Conservation (phyloP, 2,329 filamentous ascomycete species). For the Aspergillus sp. region DNA sequence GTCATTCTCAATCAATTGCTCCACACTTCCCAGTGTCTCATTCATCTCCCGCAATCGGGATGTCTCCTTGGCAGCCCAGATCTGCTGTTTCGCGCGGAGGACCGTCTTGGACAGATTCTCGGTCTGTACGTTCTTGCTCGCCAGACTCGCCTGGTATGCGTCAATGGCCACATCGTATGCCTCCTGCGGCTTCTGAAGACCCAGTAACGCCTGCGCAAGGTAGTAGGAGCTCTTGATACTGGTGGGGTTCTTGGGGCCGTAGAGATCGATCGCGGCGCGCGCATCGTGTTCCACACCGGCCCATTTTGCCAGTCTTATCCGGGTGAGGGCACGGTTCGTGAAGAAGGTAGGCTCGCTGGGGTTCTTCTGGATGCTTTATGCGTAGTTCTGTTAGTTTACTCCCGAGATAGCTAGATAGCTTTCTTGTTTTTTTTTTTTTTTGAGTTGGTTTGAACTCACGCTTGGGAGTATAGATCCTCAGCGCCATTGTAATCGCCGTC, state of each 20-base stretch:
- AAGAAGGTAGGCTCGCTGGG: conserved; percentile 73
- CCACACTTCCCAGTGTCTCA: conserved; percentile 35
- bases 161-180: conserved; percentile 65
- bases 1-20: conserved; percentile 36
- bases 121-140: conserved; percentile 61
- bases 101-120: conserved; percentile 69
- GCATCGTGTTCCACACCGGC: conserved; percentile 74
- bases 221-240: conserved; percentile 82
- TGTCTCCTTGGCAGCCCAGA: conserved; percentile 72
- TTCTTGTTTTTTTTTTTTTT: conserved; percentile 2
- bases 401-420: too few relatives aligned
- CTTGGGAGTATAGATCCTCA: conserved; percentile 44
- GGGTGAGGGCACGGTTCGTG: conserved; percentile 82
- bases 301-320: conserved; percentile 70
- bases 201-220: conserved; percentile 77
- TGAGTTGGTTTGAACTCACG: conserved; percentile 26
- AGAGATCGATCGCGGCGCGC: conserved; percentile 65
- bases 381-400: too few relatives aligned
- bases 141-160: conserved; percentile 68
- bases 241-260: conserved; percentile 42
- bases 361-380: conserved; percentile 67
- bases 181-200: conserved; percentile 65
- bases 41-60: conserved; percentile 42
- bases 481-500: conserved; percentile 40
- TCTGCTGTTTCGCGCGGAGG: conserved; percentile 74